phyloP scores from a whole-genome alignment of 768 basidiomycete genomes.

The Tulasnella sp. region DNA sequence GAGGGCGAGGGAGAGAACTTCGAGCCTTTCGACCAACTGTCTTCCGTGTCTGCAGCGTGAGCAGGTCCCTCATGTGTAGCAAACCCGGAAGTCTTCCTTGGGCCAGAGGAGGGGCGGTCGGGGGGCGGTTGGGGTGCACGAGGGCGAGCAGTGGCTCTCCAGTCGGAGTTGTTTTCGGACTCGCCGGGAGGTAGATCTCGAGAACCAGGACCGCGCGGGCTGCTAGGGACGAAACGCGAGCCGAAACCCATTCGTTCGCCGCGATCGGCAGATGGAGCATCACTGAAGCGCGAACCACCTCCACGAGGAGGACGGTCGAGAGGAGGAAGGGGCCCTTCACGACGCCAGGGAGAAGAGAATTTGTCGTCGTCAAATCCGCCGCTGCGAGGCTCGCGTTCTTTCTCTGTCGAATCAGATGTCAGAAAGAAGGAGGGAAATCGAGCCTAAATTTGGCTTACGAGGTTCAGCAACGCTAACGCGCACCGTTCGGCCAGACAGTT shows the following conservation, averaged over 20 bases:
- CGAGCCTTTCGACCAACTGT: slow-evolving; percentile 74
- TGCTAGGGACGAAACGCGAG: slow-evolving; percentile 39
- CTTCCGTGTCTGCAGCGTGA: slow-evolving; percentile 71
- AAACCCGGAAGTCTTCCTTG: slow-evolving; percentile 64
- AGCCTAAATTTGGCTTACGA: slow-evolving; percentile 60
- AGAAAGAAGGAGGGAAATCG: slow-evolving; percentile 2
- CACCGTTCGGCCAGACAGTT: slow-evolving; percentile 75
- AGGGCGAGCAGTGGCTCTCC: slow-evolving; percentile 33
- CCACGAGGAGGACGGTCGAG: slow-evolving; percentile 29
- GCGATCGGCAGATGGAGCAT: slow-evolving; percentile 38
- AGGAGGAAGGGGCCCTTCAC: slow-evolving; percentile 80
- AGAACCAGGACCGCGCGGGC: slow-evolving; percentile 17
- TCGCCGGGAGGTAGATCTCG: slow-evolving; percentile 21
- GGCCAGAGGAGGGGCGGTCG: slow-evolving; percentile 45
- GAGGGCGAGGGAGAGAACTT: slow-evolving; percentile 66
- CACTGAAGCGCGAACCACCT: slow-evolving; percentile 23
- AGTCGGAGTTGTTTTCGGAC: slow-evolving; percentile 36
- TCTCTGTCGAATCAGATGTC: slow-evolving; percentile 55
- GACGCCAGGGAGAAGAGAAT: slow-evolving; percentile 81
- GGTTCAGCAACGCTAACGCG: slow-evolving; percentile 96
- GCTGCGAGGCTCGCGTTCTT: slow-evolving; percentile 53
- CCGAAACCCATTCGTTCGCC: slow-evolving; percentile 38
- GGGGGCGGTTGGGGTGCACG: slow-evolving; percentile 37
- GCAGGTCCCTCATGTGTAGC: slow-evolving; percentile 47
- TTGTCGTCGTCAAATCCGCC: slow-evolving; percentile 64